Base-by-base conservation (phyloP, 495 filamentous ascomycete species). In the Staphylotrichum tortipilum region DNA sequence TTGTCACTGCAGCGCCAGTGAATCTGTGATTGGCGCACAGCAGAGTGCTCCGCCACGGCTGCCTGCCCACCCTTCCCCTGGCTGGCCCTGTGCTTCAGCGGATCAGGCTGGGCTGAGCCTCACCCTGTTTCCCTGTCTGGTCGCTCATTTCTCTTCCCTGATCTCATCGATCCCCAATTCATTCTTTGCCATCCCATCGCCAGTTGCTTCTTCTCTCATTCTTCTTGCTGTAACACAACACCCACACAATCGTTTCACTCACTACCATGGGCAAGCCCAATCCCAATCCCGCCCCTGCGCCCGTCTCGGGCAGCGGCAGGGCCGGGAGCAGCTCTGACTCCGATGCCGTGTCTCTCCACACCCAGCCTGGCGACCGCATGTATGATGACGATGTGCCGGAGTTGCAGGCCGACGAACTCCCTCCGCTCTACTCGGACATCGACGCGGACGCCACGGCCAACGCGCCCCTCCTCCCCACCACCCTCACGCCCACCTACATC, bases 371-470 rank as follows among this genome's bases (percentile, higher is more conserved):
- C 26, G 47, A 57, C 26, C 60, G 60, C 4, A 52, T 36, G 22
- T 48, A 59, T 22, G 64, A 68, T 48, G 53, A 67, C 18, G 61
- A 69, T 44, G 57, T 56, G 2, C 53, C 63, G 8, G 65, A 66
- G 23, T 49, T 66, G 10, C 44, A 54, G 18, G 30, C 54, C 33
- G 63, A 67, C 43, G 64, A 68, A 31, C 56, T 69, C 14, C 66
- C 64, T 2, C 66, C 66, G 0, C 64, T 66, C 22, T 69, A 69
- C 49, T 50, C 57, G 2, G 66, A 69, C 14, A 56, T 55, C 17
- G 47, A 54, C 17, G 47, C 45, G 12, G 34, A 51, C 9, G 23
- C 24, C 12, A 48, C 18, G 41, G 54, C 50, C 52, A 58, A 50
- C 34, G 57, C 53, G n/a, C 55, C 60, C 1, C 54, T 63, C 17